A percentile compares a stretch with the other conserved stretches of the same genome.
These are phyloP conservation scores for Tetrapyrgos nigripes DNA, from an alignment of 1,284 basidiomycete species.

Conservation along the genomic window DNA sequence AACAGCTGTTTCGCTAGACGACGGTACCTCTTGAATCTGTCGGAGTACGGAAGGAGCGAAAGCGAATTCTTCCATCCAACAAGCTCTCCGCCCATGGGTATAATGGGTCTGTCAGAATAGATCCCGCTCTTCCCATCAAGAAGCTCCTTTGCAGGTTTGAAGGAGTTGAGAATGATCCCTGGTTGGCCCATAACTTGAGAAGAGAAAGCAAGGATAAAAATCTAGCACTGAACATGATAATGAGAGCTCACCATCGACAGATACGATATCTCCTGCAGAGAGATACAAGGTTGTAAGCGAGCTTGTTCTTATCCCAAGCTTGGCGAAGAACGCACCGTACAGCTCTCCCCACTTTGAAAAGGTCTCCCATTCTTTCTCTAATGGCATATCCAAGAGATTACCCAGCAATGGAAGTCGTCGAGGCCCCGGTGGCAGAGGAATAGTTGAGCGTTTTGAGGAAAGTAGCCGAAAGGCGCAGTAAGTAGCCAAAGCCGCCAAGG, in stretches of 20 bases:
- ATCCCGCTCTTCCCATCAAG: constrained; percentile 42
- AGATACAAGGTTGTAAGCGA: background rate
- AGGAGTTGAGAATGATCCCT: constrained; percentile 40
- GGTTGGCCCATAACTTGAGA: constrained; percentile 30
- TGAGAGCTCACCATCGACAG: constrained; percentile 15
- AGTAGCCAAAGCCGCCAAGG: background rate
- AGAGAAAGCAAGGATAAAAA: background rate
- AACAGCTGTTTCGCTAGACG: constrained; percentile 37
- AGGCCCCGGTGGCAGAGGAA: constrained; percentile 31
- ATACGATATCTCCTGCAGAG: constrained; percentile 20
- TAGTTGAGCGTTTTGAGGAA: background rate
- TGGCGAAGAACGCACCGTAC: constrained; percentile 30
- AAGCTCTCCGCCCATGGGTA: constrained; percentile 38
- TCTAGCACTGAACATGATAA: background rate
- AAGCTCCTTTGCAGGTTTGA: constrained; percentile 32
- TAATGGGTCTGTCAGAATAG: constrained; percentile 43
- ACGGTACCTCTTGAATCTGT: constrained; percentile 43
- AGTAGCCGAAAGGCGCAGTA: constrained; percentile 5
- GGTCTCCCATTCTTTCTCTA: constrained; percentile 27
- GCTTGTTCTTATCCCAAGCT: too few species aligned
- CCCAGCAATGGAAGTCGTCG: constrained; percentile 31
- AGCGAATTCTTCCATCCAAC: constrained; percentile 38
- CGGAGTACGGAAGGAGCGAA: constrained; percentile 38
- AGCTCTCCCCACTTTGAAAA: constrained; percentile 32
- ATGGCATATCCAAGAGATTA: constrained; percentile 34